Conservation (phyloP, 2,329 filamentous ascomycete genomes). For the Byssochlamys sp. region DNA sequence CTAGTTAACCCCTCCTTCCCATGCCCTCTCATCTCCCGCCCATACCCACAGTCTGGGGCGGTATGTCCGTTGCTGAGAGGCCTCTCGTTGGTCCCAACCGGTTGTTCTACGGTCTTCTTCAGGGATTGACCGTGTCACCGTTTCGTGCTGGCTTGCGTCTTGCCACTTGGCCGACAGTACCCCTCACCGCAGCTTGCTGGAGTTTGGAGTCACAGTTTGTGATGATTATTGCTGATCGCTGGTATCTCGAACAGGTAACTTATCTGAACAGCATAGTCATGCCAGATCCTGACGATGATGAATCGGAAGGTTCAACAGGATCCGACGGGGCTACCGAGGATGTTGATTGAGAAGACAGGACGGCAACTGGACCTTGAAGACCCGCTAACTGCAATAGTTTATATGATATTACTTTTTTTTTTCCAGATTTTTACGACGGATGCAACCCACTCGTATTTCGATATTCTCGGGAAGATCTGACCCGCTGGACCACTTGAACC, state of each 20-base stretch:
- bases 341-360: conserved; percentile 8
- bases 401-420: background rate
- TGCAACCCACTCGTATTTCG: background rate
- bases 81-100: background rate
- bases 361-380: conserved; percentile 4
- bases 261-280: conserved; percentile 65
- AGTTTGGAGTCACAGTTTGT: background rate
- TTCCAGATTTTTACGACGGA: background rate
- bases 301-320: conserved; percentile 14
- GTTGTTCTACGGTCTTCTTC: background rate
- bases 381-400: background rate
- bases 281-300: conserved; percentile 50
- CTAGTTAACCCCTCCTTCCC: conserved; percentile 1
- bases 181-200: background rate
- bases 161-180: background rate
- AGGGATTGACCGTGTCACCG: background rate
- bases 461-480: background rate
- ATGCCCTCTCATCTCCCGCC: conserved; percentile 2
- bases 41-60: background rate
- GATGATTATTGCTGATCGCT: background rate
- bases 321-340: conserved; percentile 25
- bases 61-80: background rate
- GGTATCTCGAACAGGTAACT: conserved; percentile 44
- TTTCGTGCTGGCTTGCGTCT: background rate
- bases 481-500: background rate